These are phyloP conservation scores for Linum tenue DNA, from an alignment of 345 rosid species.

Conservation along the genomic window DNA sequence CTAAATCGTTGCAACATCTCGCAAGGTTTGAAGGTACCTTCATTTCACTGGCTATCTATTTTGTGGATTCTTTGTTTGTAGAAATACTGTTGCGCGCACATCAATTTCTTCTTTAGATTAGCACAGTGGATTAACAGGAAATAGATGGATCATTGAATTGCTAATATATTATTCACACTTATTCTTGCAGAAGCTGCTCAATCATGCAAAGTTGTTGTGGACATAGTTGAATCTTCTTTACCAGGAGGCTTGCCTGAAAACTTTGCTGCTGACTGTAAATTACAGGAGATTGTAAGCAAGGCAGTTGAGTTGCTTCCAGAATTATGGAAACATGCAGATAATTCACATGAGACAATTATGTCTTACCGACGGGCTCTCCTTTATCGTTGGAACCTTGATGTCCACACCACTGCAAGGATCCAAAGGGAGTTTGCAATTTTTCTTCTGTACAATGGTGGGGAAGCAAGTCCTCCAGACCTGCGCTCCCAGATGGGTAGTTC, in stretches of 20 bases:
- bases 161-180: conserved; percentile 21
- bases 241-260: conserved; percentile 66
- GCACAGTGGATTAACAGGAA: neutral
- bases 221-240: conserved; percentile 65
- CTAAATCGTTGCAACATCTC: conserved; percentile 65
- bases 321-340: conserved; percentile 64
- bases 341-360: conserved; percentile 47
- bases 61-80: neutral
- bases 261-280: conserved; percentile 55
- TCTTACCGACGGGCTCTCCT: conserved; percentile 67
- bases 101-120: too few relatives aligned
- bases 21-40: conserved; percentile 57
- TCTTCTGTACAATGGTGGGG: conserved; percentile 76
- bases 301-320: conserved; percentile 86
- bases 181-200: conserved; percentile 84
- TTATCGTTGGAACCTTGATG: conserved; percentile 60
- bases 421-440: conserved; percentile 66
- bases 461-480: conserved; percentile 64
- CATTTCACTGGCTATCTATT: neutral
- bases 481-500: conserved; percentile 57
- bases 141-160: conserved; percentile 5
- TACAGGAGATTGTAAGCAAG: conserved; percentile 63
- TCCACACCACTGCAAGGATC: conserved; percentile 50
- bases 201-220: conserved; percentile 72
- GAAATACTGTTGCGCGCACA: neutral